Base-by-base conservation (phyloP, 2,329 filamentous ascomycete genomes). In the Metarhizium guizhouense region DNA sequence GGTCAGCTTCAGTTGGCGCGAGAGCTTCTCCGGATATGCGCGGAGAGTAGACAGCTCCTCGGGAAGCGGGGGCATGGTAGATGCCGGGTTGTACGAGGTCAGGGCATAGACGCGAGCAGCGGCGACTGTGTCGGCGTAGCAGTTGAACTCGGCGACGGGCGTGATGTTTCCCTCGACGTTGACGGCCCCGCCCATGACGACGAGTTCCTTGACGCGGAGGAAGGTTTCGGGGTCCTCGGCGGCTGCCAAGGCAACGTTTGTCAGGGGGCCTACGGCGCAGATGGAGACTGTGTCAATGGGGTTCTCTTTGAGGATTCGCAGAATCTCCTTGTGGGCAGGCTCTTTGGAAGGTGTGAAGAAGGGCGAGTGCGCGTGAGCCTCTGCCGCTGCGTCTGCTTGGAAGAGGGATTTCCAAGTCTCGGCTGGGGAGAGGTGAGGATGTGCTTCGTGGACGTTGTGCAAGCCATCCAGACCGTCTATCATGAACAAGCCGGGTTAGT, bases 141-240 rank as follows among this genome's bases (percentile, higher is more conserved):
- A 88, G 76, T 99, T 99, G 81, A 99, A 99, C 70, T 99, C 94
- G 59, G 89, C 90, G 13, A 87, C 82, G 2, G 94, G 93, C 49
- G 84, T 85, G 65, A 89, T 84, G 70, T 99, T 99, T 62, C 94
- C 94, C 52, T 85, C 80, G 48, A 84, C 74, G 57, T 88, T 79
- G 54, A 99, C 81, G 29, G 89, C 86, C 57, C 94, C 94, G 57
- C 93, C 94, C 94, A 99, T 99, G 50, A 96, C 88, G 4, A 96
- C 86, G 3, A 99, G 81, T 71, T 97, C 91, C 70, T 95, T 95
- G 51, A 85, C 89, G 47, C 85, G 84, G 55, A 99, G 78, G 70
- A 99, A 96, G 0, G 91, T 86, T 70, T 93, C 90, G 0, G 92
- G 86, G 62, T 97, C 93, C 65, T 90, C 84, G 14, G 90, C 85